These are phyloP conservation scores for Suillus alpinus DNA, from an alignment of 768 basidiomycete genomes.

Conservation along the genomic window DNA sequence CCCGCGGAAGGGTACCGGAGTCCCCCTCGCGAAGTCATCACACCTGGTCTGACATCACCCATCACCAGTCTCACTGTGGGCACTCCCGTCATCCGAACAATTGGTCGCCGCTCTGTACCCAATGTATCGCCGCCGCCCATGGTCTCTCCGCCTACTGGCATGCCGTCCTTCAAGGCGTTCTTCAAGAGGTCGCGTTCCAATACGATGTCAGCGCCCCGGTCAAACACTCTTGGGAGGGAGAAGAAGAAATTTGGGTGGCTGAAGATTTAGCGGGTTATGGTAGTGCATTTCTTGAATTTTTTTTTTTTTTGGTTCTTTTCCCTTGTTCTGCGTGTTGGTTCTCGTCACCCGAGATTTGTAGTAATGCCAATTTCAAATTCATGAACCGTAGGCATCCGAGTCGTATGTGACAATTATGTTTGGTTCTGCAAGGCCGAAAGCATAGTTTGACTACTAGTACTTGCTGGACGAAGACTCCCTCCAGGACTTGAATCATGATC, in stretches of 20 bases:
- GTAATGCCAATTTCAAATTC: conserved; percentile 1
- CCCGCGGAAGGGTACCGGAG: conserved; percentile 30
- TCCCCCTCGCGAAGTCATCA: conserved; percentile 14
- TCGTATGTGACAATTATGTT: not conserved
- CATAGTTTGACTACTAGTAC: no score
- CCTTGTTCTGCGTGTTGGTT: not conserved
- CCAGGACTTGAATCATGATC: not conserved
- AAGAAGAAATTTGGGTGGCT: conserved; percentile 30
- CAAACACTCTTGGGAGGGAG: conserved; percentile 19
- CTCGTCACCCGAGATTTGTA: not conserved
- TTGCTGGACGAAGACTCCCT: not conserved
- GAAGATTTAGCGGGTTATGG: conserved; percentile 19
- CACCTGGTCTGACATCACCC: not conserved
- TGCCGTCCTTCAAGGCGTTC: conserved; percentile 21
- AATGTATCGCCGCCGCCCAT: conserved; percentile 11
- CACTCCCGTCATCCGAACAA: conserved; percentile 10
- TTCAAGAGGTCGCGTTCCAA: conserved; percentile 28
- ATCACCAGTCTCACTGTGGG: conserved; percentile 3
- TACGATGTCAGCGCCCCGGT: conserved; percentile 13
- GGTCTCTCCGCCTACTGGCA: conserved; percentile 15
- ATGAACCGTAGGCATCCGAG: not conserved
- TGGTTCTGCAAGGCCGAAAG: not conserved
- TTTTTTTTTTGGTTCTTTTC: not conserved
- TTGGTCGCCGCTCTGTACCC: conserved; percentile 19
- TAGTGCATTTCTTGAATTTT: not conserved